phyloP scores from a whole-genome alignment of 768 basidiomycete species.

The Xanthoconium stramineum region DNA sequence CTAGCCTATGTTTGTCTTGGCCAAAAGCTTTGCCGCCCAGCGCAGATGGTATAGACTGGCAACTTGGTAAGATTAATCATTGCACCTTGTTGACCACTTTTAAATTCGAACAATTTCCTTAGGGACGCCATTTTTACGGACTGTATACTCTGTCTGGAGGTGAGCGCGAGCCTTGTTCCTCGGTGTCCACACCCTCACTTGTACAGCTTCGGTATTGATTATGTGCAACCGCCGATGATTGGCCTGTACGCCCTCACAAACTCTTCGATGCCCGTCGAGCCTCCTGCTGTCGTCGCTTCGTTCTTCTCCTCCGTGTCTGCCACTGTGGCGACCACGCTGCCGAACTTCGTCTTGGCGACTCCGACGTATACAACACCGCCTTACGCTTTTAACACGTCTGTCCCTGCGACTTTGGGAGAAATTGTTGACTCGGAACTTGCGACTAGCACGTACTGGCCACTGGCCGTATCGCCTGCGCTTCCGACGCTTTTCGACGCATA shows the following conservation, averaged over 20 bases:
- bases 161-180: constrained; percentile 23
- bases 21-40: constrained; percentile 63
- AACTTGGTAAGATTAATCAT: constrained; percentile 50
- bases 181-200: constrained; percentile 2
- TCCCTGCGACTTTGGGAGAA: constrained; percentile 51
- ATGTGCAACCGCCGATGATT: constrained; percentile 71
- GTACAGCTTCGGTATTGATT: constrained; percentile 67
- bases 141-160: constrained; percentile 81
- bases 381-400: constrained; percentile 68
- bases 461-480: constrained; percentile 49
- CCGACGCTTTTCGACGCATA: constrained; percentile 52
- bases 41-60: constrained; percentile 79
- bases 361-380: constrained; percentile 60
- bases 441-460: constrained; percentile 65
- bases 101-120: neutral
- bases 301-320: constrained; percentile 61
- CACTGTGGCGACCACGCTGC: constrained; percentile 64
- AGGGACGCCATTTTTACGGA: constrained; percentile 68
- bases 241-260: constrained; percentile 67
- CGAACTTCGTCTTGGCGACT: constrained; percentile 66
- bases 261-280: constrained; percentile 39
- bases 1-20: constrained; percentile 72
- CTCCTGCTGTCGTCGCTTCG: constrained; percentile 42
- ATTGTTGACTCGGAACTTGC: constrained; percentile 62
- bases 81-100: neutral